A percentile compares a stretch with the other conserved stretches of the same genome.
These are phyloP conservation scores for Termitomyces sp. DNA, from an alignment of 768 basidiomycete species.

Conservation along the genomic window DNA sequence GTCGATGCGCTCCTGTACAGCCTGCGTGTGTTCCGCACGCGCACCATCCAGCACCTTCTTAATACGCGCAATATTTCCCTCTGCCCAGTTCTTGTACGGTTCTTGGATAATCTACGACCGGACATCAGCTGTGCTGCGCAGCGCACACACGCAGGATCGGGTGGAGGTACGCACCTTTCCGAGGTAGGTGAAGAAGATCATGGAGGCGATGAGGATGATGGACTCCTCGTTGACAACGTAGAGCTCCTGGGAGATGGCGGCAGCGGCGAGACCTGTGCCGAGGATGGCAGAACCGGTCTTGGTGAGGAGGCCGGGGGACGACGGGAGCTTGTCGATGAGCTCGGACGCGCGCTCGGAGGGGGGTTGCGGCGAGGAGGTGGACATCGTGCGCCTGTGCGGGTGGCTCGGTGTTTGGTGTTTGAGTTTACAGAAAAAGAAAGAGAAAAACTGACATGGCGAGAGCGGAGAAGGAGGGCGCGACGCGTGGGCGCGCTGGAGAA, in stretches of 20 bases:
- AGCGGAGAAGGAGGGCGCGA: slow-evolving; percentile 36
- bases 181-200: slow-evolving; percentile 78
- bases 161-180: slow-evolving; percentile 62
- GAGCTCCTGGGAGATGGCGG: slow-evolving; percentile 94
- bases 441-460: slow-evolving; percentile 35
- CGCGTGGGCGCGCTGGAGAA: slow-evolving; percentile 47
- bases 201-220: slow-evolving; percentile 78
- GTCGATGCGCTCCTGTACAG: slow-evolving; percentile 89
- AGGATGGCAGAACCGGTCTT: slow-evolving; percentile 93
- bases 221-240: slow-evolving; percentile 98
- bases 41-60: slow-evolving; percentile 75
- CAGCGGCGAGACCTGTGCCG: slow-evolving; percentile 81
- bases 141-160: background rate
- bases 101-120: slow-evolving; percentile 66
- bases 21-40: slow-evolving; percentile 85
- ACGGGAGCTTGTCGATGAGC: slow-evolving; percentile 83
- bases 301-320: slow-evolving; percentile 82
- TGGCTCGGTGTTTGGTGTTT: background rate
- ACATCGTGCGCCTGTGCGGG: slow-evolving; percentile 55
- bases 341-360: slow-evolving; percentile 86
- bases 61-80: slow-evolving; percentile 81
- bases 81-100: slow-evolving; percentile 92
- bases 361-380: slow-evolving; percentile 50
- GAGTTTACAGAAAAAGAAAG: slow-evolving; percentile 15
- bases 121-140: background rate